Conservation (phyloP, 2,329 filamentous ascomycete genomes). For the Pseudocercospora eumusae region DNA sequence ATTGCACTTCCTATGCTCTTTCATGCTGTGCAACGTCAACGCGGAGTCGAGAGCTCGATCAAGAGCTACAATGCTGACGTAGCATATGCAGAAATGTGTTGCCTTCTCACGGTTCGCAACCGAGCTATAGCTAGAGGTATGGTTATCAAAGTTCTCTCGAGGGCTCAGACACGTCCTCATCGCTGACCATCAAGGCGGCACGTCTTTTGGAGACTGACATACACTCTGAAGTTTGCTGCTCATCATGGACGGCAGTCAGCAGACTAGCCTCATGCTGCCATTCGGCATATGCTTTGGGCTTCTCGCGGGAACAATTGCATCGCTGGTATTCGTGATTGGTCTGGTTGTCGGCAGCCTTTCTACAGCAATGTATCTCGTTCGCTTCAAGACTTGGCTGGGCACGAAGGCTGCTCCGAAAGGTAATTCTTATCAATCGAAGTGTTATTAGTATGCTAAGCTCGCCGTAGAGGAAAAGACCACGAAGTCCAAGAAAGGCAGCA, state of each 20-base stretch:
- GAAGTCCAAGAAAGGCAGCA: not conserved
- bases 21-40: no score
- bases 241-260: not conserved
- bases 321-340: not conserved
- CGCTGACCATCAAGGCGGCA: no score
- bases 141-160: no score
- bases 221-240: no score
- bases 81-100: no score
- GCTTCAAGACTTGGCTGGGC: not conserved
- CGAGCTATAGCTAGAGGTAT: no score
- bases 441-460: not conserved
- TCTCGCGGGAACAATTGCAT: not conserved
- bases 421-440: not conserved
- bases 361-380: not conserved
- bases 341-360: not conserved
- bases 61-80: no score
- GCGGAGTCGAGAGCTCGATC: no score
- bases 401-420: not conserved
- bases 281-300: conserved; percentile 3
- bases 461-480: not conserved
- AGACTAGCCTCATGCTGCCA: not conserved
- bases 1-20: no score
- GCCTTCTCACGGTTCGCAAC: no score
- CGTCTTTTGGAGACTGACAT: no score
- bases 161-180: no score